Evolutionary conservation across 1,284 basidiomycete genomes (phyloP), one percentile per base, ranked within the genome.

Genomic region (Trichosporon sp.): DNA sequence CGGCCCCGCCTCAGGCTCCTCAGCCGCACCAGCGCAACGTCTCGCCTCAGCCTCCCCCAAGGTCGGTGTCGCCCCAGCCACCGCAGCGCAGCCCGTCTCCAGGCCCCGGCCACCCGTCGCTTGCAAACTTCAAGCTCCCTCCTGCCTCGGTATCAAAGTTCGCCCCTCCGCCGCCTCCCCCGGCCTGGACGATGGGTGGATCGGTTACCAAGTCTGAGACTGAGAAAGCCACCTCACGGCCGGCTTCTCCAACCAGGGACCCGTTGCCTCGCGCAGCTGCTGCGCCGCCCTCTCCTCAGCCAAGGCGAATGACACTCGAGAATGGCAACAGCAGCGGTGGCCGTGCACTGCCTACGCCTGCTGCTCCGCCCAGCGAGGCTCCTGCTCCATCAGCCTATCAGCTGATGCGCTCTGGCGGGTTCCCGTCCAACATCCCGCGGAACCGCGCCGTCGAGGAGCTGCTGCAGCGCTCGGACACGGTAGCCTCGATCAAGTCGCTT

Each of bases 401-500:
- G 49, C 14, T 54, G 27, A 54, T 54, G 49, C 25, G 27, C 14
- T 54, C 49, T 1, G 49, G 49, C 14, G 49, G 49, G 2, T 54
- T 54, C 27, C 49, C 49, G 7, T 54, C 49, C 2, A 54, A 54
- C 49, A n/a, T 54, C 16, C 49, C 49, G 14, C 49, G 49, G 8
- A 54, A 54, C 27, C 49, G 49, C 25, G 59, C 58, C 46, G 37
- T 68, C 58, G 33, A 58, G 21, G 34, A 66, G 60, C 49, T 63
- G 16, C 62, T 78, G 10, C 74, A 78, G 23, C 70, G 78, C 9
- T 77, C 77, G 1, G 76, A 79, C 59, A 79, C 78, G 0, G 58
- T 78, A 31, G 74, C 76, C 8, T 78, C 78, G 1, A 67, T 80
- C 32, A 76, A 73, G 59, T 79, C 78, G 0, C 67, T 79, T 1